phyloP scores from a whole-genome alignment of 345 rosid genomes.

The Sisymbrium irio region DNA sequence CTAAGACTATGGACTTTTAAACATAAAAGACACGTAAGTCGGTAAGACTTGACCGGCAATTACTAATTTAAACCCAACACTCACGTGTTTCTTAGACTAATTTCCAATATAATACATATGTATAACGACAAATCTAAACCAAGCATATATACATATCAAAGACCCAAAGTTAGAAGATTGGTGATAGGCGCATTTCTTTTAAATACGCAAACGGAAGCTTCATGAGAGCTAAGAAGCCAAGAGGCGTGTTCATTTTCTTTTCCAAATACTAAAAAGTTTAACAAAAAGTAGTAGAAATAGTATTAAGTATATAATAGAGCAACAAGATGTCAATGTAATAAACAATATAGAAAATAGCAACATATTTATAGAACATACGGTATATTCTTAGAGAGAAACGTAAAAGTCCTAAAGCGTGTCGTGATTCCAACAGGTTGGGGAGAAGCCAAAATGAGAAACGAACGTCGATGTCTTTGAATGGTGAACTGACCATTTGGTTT shows the following conservation, averaged over 20 bases:
- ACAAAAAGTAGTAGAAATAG: not conserved
- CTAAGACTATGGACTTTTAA: not conserved
- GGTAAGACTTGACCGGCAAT: not conserved
- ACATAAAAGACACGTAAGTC: not conserved
- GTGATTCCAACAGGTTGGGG: slow-evolving; percentile 1
- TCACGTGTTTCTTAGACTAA: slow-evolving; percentile 17
- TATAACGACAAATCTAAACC: not conserved
- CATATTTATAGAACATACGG: not conserved
- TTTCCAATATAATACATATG: not conserved
- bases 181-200: not conserved
- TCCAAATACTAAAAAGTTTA: not conserved
- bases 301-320: not conserved
- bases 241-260: slow-evolving; percentile 9
- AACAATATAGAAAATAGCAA: not conserved
- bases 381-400: not conserved
- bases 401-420: slow-evolving; percentile 1
- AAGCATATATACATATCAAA: not conserved
- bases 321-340: not conserved
- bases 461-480: not conserved
- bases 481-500: slow-evolving; percentile 5
- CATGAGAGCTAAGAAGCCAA: not conserved
- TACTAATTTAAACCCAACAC: not conserved
- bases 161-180: not conserved
- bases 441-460: slow-evolving; percentile 14
- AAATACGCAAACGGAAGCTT: not conserved